Conservation (phyloP, 495 filamentous ascomycete genomes). For the Durotheca rogersii region DNA sequence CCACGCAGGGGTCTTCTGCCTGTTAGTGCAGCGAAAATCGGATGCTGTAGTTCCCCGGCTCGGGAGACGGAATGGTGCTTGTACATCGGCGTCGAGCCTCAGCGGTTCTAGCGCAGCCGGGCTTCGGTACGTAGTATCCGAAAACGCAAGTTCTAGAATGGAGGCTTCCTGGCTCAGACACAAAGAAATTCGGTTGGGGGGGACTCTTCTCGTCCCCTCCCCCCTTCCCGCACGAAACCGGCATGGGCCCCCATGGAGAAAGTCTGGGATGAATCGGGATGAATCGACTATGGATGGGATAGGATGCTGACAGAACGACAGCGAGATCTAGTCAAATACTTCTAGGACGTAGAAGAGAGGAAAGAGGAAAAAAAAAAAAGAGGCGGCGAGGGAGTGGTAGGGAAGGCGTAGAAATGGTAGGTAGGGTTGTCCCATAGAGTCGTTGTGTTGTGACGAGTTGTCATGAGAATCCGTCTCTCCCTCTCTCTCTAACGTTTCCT, state of each 20-base stretch:
- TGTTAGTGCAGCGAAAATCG: conserved; percentile 24
- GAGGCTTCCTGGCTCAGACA: conserved; percentile 2
- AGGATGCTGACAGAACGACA: no score
- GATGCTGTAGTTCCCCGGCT: conserved; percentile 20
- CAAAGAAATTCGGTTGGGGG: no score
- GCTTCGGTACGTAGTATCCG: conserved; percentile 1
- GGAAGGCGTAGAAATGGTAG: no score
- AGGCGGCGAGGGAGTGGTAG: no score
- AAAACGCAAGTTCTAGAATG: conserved; percentile 12
- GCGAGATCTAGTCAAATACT: no score
- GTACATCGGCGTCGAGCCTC: conserved; percentile 21
- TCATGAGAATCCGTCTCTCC: not conserved
- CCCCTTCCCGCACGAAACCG: conserved; percentile 8
- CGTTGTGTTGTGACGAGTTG: no score
- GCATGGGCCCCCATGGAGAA: not conserved
- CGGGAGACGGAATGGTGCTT: conserved; percentile 8
- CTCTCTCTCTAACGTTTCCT: not conserved
- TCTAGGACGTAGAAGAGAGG: no score
- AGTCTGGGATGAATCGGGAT: not conserved
- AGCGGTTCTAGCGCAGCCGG: conserved; percentile 9
- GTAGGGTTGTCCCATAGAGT: no score
- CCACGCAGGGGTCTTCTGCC: no score
- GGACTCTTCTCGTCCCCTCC: not conserved
- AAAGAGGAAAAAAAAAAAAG: not conserved
- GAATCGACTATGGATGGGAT: no score